Conservation (phyloP, 2,329 filamentous ascomycete genomes). For the Aspergillus uvarum region DNA sequence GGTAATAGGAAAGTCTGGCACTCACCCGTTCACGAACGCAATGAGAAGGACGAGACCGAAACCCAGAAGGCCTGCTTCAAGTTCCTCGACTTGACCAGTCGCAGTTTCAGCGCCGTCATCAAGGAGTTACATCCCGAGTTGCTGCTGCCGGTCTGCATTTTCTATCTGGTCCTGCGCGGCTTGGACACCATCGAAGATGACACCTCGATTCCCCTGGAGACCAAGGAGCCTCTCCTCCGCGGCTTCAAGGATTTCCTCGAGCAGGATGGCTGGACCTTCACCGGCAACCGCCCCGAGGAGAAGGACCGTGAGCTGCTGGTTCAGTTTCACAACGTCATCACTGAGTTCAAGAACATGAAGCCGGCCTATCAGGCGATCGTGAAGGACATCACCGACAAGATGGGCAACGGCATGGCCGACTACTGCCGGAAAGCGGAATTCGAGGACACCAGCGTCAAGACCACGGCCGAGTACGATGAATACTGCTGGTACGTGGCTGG, state of each 20-base stretch:
- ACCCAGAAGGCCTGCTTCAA: slow-evolving; percentile 81
- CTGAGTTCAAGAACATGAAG: slow-evolving; percentile 87
- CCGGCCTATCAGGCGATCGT: slow-evolving; percentile 81
- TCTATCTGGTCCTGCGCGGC: slow-evolving; percentile 89
- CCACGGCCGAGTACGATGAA: slow-evolving; percentile 83
- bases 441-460: slow-evolving; percentile 76
- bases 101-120: slow-evolving; percentile 90
- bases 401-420: slow-evolving; percentile 99
- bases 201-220: slow-evolving; percentile 79
- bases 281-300: slow-evolving; percentile 81
- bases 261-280: slow-evolving; percentile 86
- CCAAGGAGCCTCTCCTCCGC: slow-evolving; percentile 83
- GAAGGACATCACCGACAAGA: slow-evolving; percentile 86
- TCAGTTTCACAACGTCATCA: slow-evolving; percentile 83
- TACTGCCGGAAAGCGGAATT: slow-evolving; percentile 82
- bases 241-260: slow-evolving; percentile 78
- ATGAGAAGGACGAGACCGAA: slow-evolving; percentile 70
- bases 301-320: slow-evolving; percentile 92
- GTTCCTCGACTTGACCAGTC: slow-evolving; percentile 82
- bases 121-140: slow-evolving; percentile 94
- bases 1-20: slow-evolving; percentile 86
- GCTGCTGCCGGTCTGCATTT: slow-evolving; percentile 81
- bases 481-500: slow-evolving; percentile 99
- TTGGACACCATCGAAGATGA: slow-evolving; percentile 99
- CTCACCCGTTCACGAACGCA: slow-evolving; percentile 83